Conservation (phyloP, 2,329 filamentous ascomycete species). For the Penicillium polonicum region DNA sequence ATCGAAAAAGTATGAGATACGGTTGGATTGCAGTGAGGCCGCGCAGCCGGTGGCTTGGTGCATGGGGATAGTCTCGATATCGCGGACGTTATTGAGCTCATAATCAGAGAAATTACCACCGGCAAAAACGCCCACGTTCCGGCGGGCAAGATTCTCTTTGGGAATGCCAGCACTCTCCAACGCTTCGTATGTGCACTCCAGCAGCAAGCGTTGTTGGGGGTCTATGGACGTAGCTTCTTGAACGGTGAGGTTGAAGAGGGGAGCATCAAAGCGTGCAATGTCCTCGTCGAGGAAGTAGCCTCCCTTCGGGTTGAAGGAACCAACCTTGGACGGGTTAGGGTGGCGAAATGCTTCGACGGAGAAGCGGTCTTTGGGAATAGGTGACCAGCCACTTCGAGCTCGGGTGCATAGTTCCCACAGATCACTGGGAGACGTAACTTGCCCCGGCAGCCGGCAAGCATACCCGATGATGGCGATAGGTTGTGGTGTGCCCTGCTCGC, state of each 20-base stretch:
- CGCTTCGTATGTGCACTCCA: constrained; percentile 29
- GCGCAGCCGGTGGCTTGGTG: constrained; percentile 26
- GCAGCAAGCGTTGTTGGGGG: constrained; percentile 27
- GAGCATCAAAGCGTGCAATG: constrained; percentile 27
- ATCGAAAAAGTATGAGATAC: constrained; percentile 33
- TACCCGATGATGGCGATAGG: constrained; percentile 29
- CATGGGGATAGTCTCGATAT: constrained; percentile 23
- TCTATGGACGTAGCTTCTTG: constrained; percentile 29
- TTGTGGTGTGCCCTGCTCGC: constrained; percentile 5
- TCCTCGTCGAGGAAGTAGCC: constrained; percentile 31
- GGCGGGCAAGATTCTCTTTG: constrained; percentile 25
- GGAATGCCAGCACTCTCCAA: constrained; percentile 32
- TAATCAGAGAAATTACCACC: constrained; percentile 27
- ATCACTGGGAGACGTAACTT: constrained; percentile 23
- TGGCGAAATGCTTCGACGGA: constrained; percentile 23
- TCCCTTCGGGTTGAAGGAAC: constrained; percentile 23
- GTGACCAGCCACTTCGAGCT: constrained; percentile 23
- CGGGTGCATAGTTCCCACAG: constrained; percentile 27
- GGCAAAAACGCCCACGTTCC: constrained; percentile 25
- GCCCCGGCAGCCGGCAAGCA: constrained; percentile 27
- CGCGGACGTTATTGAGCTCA: constrained; percentile 23
- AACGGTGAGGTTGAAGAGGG: constrained; percentile 27
- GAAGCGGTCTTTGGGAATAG: constrained; percentile 25
- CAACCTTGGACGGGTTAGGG: constrained; percentile 24
- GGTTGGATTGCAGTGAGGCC: constrained; percentile 24